A percentile compares a stretch with the other conserved stretches of the same genome.
These are phyloP conservation scores for Ochetophila trinervis DNA, from an alignment of 306 rosid species.

Conservation along the genomic window DNA sequence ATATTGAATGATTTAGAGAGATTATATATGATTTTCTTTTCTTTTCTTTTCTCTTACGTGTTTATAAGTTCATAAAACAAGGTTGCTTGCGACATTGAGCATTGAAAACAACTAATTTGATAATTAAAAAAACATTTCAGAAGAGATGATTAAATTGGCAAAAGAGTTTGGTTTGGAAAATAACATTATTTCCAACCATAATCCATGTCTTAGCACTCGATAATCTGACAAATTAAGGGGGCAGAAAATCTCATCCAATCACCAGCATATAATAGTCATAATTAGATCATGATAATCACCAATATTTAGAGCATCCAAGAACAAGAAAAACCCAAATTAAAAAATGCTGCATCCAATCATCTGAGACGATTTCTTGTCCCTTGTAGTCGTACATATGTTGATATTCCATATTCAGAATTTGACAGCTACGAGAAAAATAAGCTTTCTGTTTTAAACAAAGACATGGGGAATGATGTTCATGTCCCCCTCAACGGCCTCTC, in stretches of 20 bases:
- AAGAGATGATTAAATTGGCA: background rate
- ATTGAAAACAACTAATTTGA: too few relatives aligned
- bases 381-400: background rate
- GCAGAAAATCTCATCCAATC: conserved; percentile 11
- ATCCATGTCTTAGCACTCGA: background rate
- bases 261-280: background rate
- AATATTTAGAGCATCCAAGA: conserved; percentile 4
- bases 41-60: background rate
- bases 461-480: conserved; percentile 23
- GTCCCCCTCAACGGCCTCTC: conserved; percentile 4
- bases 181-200: background rate
- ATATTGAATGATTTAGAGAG: background rate
- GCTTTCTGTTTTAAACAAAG: conserved; percentile 7
- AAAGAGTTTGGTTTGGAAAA: background rate
- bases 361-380: conserved; percentile 21
- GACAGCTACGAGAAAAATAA: conserved; percentile 6
- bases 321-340: background rate
- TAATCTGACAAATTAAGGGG: conserved; percentile 2
- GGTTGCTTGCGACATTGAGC: too few relatives aligned
- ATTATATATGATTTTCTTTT: background rate
- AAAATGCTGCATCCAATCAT: conserved; percentile 12
- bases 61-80: background rate
- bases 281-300: background rate
- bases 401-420: conserved; percentile 2
- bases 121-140: too few relatives aligned